These are phyloP conservation scores for Opeltia flavorubescens DNA, from an alignment of 495 filamentous ascomycete species.

Conservation along the genomic window DNA sequence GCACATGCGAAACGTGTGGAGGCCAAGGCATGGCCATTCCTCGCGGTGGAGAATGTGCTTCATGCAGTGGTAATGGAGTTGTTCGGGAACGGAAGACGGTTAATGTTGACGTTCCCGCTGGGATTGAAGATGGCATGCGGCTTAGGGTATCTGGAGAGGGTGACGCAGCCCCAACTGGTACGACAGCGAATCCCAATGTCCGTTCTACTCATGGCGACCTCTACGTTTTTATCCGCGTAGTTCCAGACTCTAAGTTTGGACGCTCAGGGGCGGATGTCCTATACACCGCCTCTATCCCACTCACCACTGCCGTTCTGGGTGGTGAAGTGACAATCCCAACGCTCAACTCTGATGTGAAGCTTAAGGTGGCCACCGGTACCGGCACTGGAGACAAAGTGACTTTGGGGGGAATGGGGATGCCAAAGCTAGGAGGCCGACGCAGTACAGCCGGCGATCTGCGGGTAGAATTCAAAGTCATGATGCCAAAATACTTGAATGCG, in stretches of 20 bases:
- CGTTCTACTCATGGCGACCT: constrained; percentile 63
- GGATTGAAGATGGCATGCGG: constrained; percentile 91
- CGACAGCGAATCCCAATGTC: constrained; percentile 39
- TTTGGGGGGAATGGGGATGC: constrained; percentile 82
- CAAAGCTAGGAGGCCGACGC: constrained; percentile 46
- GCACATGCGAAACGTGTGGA: constrained; percentile 68
- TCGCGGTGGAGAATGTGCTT: constrained; percentile 60
- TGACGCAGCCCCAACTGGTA: constrained; percentile 66
- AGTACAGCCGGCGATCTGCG: constrained; percentile 62
- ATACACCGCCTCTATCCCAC: constrained; percentile 78
- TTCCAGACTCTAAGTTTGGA: constrained; percentile 72
- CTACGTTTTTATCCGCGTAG: constrained; percentile 72
- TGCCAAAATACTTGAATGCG: constrained; percentile 81
- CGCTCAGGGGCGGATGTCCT: constrained; percentile 77
- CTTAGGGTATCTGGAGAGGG: constrained; percentile 70
- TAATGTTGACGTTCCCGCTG: constrained; percentile 78
- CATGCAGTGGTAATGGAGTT: constrained; percentile 69
- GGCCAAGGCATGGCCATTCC: constrained; percentile 62
- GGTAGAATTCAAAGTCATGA: constrained; percentile 86
- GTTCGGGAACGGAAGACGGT: constrained; percentile 64
- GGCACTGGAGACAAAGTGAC: constrained; percentile 85
- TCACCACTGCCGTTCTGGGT: constrained; percentile 85
- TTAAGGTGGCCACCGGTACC: constrained; percentile 80
- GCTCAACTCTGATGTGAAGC: constrained; percentile 73
- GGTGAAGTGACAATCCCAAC: constrained; percentile 84